A percentile compares a stretch with the other conserved stretches of the same genome.
Evolutionary conservation across 768 basidiomycete species (phyloP).

Genomic region (Serendipita vermifera): DNA sequence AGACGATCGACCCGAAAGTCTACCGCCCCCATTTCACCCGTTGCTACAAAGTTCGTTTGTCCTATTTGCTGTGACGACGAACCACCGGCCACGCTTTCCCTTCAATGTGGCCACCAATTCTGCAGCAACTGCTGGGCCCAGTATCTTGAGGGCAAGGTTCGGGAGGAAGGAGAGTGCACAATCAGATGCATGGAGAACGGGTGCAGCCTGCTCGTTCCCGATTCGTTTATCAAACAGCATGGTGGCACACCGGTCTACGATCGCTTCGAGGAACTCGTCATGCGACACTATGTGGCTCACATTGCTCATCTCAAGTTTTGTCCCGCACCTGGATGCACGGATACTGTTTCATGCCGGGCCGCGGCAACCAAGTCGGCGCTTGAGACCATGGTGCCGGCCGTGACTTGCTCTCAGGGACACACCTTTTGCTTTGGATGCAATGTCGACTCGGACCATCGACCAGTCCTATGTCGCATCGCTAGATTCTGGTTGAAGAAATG

Average conservation of each 20-base stretch:
- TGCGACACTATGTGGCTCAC: slow-evolving; percentile 81
- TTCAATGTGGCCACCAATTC: slow-evolving; percentile 76
- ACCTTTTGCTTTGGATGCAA: slow-evolving; percentile 92
- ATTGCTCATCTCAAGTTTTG: slow-evolving; percentile 81
- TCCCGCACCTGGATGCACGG: slow-evolving; percentile 86
- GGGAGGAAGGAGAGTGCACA: slow-evolving; percentile 60
- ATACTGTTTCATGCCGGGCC: slow-evolving; percentile 82
- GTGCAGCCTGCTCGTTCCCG: slow-evolving; percentile 52
- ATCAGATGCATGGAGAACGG: slow-evolving; percentile 73
- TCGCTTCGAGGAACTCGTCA: slow-evolving; percentile 77
- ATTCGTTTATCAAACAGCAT: slow-evolving; percentile 44
- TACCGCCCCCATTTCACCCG: slow-evolving; percentile 14
- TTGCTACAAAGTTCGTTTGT: slow-evolving; percentile 43
- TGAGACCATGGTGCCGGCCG: slow-evolving; percentile 73
- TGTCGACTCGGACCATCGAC: slow-evolving; percentile 80
- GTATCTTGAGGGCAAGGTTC: slow-evolving; percentile 68
- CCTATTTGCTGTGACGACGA: slow-evolving; percentile 86
- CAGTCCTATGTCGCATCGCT: slow-evolving; percentile 78
- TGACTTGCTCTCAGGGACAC: slow-evolving; percentile 58
- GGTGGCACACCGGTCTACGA: slow-evolving; percentile 40
- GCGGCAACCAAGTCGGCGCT: slow-evolving; percentile 64
- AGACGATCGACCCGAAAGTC: slow-evolving; percentile 21
- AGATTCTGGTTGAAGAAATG: slow-evolving; percentile 96
- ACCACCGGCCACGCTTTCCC: slow-evolving; percentile 44
- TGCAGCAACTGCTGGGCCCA: slow-evolving; percentile 75